A percentile compares a stretch with the other conserved stretches of the same genome.
Conservation (phyloP, 2,329 filamentous ascomycete genomes). For the Botrytis aclada region DNA sequence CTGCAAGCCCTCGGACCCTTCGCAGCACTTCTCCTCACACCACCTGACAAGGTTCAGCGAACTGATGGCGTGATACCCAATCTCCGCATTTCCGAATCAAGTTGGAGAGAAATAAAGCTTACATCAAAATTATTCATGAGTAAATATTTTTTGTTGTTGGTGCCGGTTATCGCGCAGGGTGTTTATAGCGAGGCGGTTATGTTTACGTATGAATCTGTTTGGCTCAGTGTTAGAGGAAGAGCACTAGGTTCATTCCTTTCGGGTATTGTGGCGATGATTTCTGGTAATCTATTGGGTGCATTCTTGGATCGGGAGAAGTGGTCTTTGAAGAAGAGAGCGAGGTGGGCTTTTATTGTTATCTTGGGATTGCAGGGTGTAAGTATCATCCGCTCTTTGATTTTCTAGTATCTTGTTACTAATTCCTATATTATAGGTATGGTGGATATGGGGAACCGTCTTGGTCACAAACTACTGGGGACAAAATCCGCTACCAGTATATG, state of each 20-base stretch:
- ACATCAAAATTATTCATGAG: conserved; percentile 58
- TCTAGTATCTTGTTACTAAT: neutral
- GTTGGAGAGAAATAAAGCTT: conserved; percentile 57
- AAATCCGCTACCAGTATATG: conserved; percentile 55
- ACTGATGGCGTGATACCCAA: conserved; percentile 62
- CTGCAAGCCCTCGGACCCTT: conserved; percentile 64
- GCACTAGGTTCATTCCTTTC: conserved; percentile 70
- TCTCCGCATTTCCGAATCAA: conserved; percentile 54
- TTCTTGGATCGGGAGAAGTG: conserved; percentile 31
- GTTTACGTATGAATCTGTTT: conserved; percentile 65
- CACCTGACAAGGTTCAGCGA: conserved; percentile 60
- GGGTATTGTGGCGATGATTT: conserved; percentile 62
- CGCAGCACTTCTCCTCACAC: conserved; percentile 60
- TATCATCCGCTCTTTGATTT: neutral
- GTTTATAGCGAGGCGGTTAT: conserved; percentile 71
- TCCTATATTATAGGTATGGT: conserved; percentile 47
- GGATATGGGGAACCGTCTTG: conserved; percentile 67
- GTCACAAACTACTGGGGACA: conserved; percentile 56
- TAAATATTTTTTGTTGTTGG: conserved; percentile 59
- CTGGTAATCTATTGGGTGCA: conserved; percentile 61
- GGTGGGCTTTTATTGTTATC: conserved; percentile 31
- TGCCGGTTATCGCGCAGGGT: conserved; percentile 67
- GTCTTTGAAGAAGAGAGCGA: conserved; percentile 30
- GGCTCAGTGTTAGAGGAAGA: conserved; percentile 67
- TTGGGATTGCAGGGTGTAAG: conserved; percentile 53